phyloP scores from a whole-genome alignment of 1,284 basidiomycete species.

The Trichosporon inkin region DNA sequence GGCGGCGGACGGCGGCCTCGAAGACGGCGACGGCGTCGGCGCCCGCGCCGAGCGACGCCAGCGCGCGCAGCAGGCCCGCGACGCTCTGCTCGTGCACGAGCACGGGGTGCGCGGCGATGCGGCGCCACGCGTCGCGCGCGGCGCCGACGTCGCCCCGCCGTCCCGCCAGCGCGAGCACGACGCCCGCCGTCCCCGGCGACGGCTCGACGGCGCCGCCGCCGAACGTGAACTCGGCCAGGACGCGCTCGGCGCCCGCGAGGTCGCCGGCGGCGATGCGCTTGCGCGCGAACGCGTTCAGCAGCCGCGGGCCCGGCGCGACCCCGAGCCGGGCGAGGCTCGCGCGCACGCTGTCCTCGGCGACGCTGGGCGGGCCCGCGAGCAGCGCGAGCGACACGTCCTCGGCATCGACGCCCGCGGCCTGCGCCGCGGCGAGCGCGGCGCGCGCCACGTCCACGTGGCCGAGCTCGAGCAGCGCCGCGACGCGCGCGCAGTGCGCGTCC shows the following conservation, averaged over 20 bases:
- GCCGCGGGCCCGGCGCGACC: slow-evolving; percentile 17
- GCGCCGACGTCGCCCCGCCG: background rate
- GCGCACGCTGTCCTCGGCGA: slow-evolving; percentile 34
- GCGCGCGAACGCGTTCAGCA: slow-evolving; percentile 36
- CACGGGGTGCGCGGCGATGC: background rate
- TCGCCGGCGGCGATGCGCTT: slow-evolving; percentile 33
- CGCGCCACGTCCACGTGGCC: slow-evolving; percentile 25
- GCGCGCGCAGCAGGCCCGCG: slow-evolving; percentile 17
- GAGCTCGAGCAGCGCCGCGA: slow-evolving; percentile 32
- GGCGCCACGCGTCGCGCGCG: slow-evolving; percentile 5
- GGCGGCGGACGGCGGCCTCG: background rate
- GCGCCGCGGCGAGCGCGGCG: slow-evolving; percentile 1
- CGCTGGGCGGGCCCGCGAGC: slow-evolving; percentile 31
- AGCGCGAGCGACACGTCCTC: slow-evolving; percentile 32
- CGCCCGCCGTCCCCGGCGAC: slow-evolving; percentile 8
- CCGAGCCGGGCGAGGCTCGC: slow-evolving; percentile 24
- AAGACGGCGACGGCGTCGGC: slow-evolving; percentile 18
- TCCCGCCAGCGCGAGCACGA: slow-evolving; percentile 10
- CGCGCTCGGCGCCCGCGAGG: slow-evolving; percentile 20
- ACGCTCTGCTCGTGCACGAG: slow-evolving; percentile 16
- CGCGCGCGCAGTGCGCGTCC: slow-evolving; percentile 15
- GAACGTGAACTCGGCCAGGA: slow-evolving; percentile 27
- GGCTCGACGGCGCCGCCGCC: no score
- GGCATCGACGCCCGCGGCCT: background rate
- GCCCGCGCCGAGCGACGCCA: slow-evolving; percentile 8